Evolutionary conservation across 345 rosid genomes (phyloP).

Genomic region (Eucalyptus shirleyi): DNA sequence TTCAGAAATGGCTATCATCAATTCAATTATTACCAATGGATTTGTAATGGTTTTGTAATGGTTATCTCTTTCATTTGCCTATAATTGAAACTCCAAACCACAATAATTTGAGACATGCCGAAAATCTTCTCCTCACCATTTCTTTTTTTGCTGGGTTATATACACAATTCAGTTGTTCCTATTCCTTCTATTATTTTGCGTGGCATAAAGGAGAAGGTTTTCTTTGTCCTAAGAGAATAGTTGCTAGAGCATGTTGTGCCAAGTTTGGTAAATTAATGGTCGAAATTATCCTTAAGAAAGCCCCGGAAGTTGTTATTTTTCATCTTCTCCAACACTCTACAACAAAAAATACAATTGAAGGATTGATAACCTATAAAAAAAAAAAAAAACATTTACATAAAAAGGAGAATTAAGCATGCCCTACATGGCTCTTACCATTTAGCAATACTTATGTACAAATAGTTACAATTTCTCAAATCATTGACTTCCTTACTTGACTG

Average conservation of each 20-base stretch:
- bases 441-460: neutral
- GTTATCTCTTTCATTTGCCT: too few species aligned
- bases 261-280: neutral
- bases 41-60: neutral
- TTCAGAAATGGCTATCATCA: neutral
- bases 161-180: neutral
- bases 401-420: neutral
- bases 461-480: neutral
- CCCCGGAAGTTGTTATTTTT: neutral
- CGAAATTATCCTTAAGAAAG: neutral
- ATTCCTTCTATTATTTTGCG: neutral
- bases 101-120: too few species aligned
- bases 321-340: neutral
- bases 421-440: neutral
- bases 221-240: neutral
- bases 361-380: too few species aligned
- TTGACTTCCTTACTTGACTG: neutral
- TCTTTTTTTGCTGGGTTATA: neutral
- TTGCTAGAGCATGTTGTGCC: accelerated
- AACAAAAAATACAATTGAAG: neutral
- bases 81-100: neutral
- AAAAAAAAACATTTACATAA: neutral
- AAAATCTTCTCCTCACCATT: neutral
- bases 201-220: neutral
- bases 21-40: neutral